Conservation (phyloP, 1,284 basidiomycete species). For the Ceratobasidium sp. region DNA sequence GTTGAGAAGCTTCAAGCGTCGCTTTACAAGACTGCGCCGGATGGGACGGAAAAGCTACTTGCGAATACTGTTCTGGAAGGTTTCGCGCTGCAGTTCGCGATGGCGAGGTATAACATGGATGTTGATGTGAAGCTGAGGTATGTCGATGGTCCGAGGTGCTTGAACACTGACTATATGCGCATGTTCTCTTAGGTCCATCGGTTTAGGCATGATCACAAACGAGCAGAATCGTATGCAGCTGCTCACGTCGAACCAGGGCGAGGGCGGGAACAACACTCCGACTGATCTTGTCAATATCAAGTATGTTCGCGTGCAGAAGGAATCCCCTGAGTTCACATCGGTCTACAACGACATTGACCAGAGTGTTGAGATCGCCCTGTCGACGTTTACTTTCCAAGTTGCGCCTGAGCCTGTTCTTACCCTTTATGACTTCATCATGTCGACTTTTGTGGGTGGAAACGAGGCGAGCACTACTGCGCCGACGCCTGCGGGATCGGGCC, state of each 20-base stretch:
- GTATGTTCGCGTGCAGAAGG: slow-evolving; percentile 85
- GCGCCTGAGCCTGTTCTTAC: slow-evolving; percentile 93
- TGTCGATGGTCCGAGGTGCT: slow-evolving; percentile 49
- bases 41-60: slow-evolving; percentile 75
- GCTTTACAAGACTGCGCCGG: slow-evolving; percentile 75
- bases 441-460: slow-evolving; percentile 84
- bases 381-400: slow-evolving; percentile 92
- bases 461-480: slow-evolving; percentile 50
- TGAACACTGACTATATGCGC: slow-evolving; percentile 33
- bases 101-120: slow-evolving; percentile 89
- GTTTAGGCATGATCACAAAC: slow-evolving; percentile 78
- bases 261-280: slow-evolving; percentile 61
- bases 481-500: slow-evolving; percentile 21
- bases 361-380: slow-evolving; percentile 88
- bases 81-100: slow-evolving; percentile 81
- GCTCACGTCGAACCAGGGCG: slow-evolving; percentile 75
- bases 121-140: slow-evolving; percentile 88
- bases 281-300: slow-evolving; percentile 87
- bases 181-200: slow-evolving; percentile 67
- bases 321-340: slow-evolving; percentile 89
- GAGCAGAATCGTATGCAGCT: slow-evolving; percentile 73
- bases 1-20: slow-evolving; percentile 91
- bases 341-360: slow-evolving; percentile 92
- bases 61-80: slow-evolving; percentile 86
- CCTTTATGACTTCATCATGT: slow-evolving; percentile 98